A percentile compares a stretch with the other conserved stretches of the same genome.
Conservation (phyloP, 768 basidiomycete genomes). For the Lactarius sanguifluus region DNA sequence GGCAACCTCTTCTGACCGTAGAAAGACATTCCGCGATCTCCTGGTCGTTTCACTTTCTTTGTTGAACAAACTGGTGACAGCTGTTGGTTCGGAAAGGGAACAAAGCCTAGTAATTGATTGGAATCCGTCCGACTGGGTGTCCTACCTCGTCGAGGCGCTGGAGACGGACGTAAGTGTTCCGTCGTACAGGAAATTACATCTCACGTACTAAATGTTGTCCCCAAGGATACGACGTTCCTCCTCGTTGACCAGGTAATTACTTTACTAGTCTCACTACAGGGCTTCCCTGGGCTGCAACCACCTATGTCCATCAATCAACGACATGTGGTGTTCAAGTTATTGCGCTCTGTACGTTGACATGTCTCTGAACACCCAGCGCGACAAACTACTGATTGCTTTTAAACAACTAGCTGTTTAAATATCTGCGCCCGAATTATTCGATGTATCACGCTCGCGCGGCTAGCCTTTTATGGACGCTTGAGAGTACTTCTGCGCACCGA, state of each 20-base stretch:
- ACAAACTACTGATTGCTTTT: conserved; percentile 11
- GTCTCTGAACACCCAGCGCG: background rate
- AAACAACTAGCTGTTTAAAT: conserved; percentile 58
- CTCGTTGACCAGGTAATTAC: conserved; percentile 29
- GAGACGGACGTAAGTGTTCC: conserved; percentile 52
- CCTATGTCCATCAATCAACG: conserved; percentile 50
- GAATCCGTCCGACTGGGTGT: conserved; percentile 66
- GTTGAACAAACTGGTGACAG: conserved; percentile 49
- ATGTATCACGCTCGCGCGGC: conserved; percentile 82
- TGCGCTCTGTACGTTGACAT: conserved; percentile 44
- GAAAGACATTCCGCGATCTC: conserved; percentile 45
- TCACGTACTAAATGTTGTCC: conserved; percentile 2
- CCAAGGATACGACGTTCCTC: conserved; percentile 28
- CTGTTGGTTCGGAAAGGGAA: conserved; percentile 39
- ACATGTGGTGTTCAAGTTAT: conserved; percentile 56
- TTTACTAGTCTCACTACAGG: conserved; percentile 22
- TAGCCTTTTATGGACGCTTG: conserved; percentile 78
- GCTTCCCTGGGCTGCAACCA: conserved; percentile 21
- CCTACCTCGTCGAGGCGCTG: conserved; percentile 51
- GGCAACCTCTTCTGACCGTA: conserved; percentile 33
- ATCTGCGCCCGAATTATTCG: conserved; percentile 63
- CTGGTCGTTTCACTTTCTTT: conserved; percentile 53
- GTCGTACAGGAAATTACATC: background rate
- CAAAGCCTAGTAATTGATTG: conserved; percentile 46
- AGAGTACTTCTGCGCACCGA: conserved; percentile 50